Base-by-base conservation (phyloP, 257 asterid genomes). In the Craterostigma plantagineum region DNA sequence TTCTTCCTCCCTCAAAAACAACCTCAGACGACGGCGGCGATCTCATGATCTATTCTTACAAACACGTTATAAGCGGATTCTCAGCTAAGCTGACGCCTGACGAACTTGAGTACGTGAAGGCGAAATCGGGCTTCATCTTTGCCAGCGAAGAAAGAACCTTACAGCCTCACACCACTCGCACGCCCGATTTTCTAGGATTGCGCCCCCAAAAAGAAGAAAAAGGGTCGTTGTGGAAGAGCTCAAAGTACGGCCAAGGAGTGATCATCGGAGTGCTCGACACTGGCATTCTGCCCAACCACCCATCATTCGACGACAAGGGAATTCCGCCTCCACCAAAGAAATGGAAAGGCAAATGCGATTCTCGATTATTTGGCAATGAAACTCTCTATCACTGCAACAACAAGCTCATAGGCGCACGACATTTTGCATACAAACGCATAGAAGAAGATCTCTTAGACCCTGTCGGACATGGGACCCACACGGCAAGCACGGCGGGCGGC, bases 401-500 rank as follows among this genome's bases (percentile, higher is more conserved):
- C 35, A 73, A 58, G 40, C 11, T 69, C 38, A 69, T 65, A 10
- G 70, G 77, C 7, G 77, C 67, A 0, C 61, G 70, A 34, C 23
- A 15, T 48, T 70, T 66, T 38, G 30, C 30, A 2, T 2, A 23
- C 6, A 6, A 23, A 23, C 10, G n/a, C 10, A 36, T n/a, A n/a
- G n/a, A n/a, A 56, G 12, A 69, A 67, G 0, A 14, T 54, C 65
- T 67, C 10, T 45, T 16, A 0, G 33, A 16, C 10, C 69, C 3
- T 7, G 4, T 2, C n/a, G 57, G 42, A 60, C 16, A 71, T 6
- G 81, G 77, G 1, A 63, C 73, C 7, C 76, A 70, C 57, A 70
- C 79, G 0, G 62, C 83, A 0, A 52, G 83, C 57, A 73, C 68
- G 1, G 79, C 79, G 4, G 83, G 71, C 0, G 83, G 83, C 4